Evolutionary conservation across 1,284 basidiomycete genomes (phyloP), one percentile per base, ranked within the genome.

Genomic region (Porogramme epimiltina): DNA sequence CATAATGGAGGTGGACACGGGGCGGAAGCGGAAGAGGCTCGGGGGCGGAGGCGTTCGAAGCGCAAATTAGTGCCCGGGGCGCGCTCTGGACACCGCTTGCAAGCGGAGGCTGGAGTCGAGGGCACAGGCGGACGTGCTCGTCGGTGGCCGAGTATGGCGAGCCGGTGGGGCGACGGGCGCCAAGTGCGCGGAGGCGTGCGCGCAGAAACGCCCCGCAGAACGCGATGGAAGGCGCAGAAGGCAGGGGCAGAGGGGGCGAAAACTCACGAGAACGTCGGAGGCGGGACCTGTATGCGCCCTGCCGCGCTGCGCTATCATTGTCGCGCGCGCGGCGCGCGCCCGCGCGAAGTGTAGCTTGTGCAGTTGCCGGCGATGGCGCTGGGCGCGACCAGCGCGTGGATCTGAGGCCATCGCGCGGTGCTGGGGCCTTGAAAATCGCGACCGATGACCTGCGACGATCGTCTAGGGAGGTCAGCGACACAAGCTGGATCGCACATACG

Each of bases 191-290:
- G 25, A 11, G 3, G 38, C 16, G 40, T n/a, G 38, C 18, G 38
- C 3, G 15, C 38, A 26, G 34, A 34, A 25, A 26, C 34, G 43
- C 31, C n/a, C 34, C 9, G 19, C 0, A n/a, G 44, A 45, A 36
- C 15, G n/a, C n/a, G 24, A 31, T 38, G 33, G 44, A 23, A 37
- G 34, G n/a, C 34, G 34, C 5, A 37, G n/a, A 31, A 31, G 28
- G 28, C 28, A 13, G 28, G 13, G 28, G 28, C 28, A 13, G 28
- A 31, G 28, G 28, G 28, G 34, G n/a, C 34, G 34, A 16, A 37
- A 45, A 45, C 34, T 45, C 25, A 45, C 44, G 44, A 45, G 44
- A 45, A 20, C 44, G 44, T 45, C 44, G 44, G 44, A 38, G 23
- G 36, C 44, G 44, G 33, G 22, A 15, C 26, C 44, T 45, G 44